Evolutionary conservation across 2,329 filamentous ascomycete genomes (phyloP).

Genomic region (Microdochium paspali): DNA sequence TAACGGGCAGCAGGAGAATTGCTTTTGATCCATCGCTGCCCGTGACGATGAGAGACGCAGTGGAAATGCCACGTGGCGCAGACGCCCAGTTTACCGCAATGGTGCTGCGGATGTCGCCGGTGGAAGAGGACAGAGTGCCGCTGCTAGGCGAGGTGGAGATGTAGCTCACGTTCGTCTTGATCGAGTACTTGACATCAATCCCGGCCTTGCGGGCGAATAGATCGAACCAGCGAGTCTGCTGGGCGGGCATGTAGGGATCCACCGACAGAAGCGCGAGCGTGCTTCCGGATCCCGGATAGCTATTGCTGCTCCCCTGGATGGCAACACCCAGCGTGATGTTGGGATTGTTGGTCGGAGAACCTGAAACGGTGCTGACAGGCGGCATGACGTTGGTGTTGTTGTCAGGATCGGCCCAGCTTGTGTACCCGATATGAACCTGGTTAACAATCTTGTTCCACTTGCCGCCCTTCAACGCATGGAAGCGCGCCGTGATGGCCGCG

Average conservation of each 20-base stretch:
- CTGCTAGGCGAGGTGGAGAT: background rate
- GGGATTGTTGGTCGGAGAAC: conserved; percentile 16
- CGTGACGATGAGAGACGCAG: background rate
- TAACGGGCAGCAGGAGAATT: conserved; percentile 15
- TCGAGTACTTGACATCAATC: background rate
- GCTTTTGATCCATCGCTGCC: background rate
- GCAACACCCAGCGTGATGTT: conserved; percentile 19
- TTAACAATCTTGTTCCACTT: conserved; percentile 57
- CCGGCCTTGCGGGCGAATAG: background rate
- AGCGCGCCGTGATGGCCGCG: conserved; percentile 35
- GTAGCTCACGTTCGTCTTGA: background rate
- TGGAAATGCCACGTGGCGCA: background rate
- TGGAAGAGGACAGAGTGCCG: background rate
- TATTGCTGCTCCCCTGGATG: background rate
- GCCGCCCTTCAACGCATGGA: conserved; percentile 31
- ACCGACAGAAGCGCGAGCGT: background rate
- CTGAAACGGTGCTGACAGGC: conserved; percentile 16
- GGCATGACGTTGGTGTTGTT: conserved; percentile 24
- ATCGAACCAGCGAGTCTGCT: background rate
- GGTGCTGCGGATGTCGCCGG: background rate
- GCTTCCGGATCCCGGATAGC: background rate
- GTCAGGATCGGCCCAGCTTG: conserved; percentile 32
- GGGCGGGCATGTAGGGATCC: background rate
- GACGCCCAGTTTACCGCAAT: background rate
- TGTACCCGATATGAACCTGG: conserved; percentile 35